phyloP scores from a whole-genome alignment of 371 early-diverging fungal genomes.

The Choanephora cucurbitarum region DNA sequence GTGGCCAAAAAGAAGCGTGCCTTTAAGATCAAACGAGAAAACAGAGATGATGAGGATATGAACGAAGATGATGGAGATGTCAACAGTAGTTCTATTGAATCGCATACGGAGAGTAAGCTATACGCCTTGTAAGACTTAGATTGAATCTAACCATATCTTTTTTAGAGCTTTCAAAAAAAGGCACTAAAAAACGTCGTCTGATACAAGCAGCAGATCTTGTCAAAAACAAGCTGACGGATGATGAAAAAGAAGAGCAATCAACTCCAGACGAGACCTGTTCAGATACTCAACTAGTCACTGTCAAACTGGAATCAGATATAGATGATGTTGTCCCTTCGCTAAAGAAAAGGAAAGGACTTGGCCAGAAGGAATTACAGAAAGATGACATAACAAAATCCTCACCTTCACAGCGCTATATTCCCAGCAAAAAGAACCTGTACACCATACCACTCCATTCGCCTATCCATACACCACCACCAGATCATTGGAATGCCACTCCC shows the following conservation, averaged over 20 bases:
- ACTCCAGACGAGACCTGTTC: background rate
- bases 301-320: no score
- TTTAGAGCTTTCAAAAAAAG: background rate
- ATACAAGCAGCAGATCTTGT: constrained; percentile 37
- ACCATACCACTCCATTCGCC: constrained; percentile 30
- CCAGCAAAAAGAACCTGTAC: constrained; percentile 11
- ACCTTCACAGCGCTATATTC: background rate
- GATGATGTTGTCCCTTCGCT: no score
- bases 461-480: constrained; percentile 45
- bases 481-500: constrained; percentile 32
- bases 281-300: no score
- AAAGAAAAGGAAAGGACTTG: background rate
- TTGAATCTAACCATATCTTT: no score
- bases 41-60: background rate
- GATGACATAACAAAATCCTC: background rate
- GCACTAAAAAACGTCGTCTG: constrained; percentile 35
- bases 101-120: no score
- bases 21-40: no score
- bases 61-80: background rate
- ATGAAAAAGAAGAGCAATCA: constrained; percentile 4
- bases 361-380: background rate
- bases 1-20: constrained; percentile 16
- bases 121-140: no score
- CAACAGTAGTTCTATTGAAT: background rate
- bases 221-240: constrained; percentile 5